Conservation (phyloP, 164 flowering plant genomes). For the Litsea cubeba region DNA sequence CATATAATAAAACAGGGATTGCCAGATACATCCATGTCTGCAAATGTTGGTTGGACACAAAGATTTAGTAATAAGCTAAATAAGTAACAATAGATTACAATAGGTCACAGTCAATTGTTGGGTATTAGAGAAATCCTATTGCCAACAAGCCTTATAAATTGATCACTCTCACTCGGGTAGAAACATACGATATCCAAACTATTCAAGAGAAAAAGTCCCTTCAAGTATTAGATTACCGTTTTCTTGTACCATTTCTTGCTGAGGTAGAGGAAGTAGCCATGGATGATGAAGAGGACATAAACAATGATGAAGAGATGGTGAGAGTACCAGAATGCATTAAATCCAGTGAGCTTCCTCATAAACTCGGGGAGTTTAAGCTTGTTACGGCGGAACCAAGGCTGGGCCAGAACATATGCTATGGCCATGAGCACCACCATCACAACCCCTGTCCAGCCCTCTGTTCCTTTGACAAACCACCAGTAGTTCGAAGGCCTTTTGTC, state of each 20-base stretch:
- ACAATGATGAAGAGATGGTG: slow-evolving; percentile 74
- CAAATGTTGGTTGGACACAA: not conserved
- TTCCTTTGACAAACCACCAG: slow-evolving; percentile 68
- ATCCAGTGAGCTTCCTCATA: slow-evolving; percentile 58
- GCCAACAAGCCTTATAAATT: too few relatives aligned
- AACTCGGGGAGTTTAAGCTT: slow-evolving; percentile 43
- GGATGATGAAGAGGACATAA: slow-evolving; percentile 49
- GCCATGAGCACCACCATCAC: slow-evolving; percentile 70
- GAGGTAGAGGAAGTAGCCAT: slow-evolving; percentile 63
- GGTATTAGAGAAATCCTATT: too few relatives aligned
- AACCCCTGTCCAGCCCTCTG: slow-evolving; percentile 72
- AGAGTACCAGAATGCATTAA: slow-evolving; percentile 88
- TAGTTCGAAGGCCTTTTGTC: slow-evolving; percentile 41
- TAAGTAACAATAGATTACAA: not conserved
- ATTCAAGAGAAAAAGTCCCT: too few relatives aligned
- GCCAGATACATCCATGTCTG: slow-evolving; percentile 72
- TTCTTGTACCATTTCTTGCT: slow-evolving; percentile 63
- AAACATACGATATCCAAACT: too few relatives aligned
- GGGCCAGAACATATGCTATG: slow-evolving; percentile 54
- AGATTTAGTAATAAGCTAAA: not conserved
- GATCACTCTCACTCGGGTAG: too few relatives aligned
- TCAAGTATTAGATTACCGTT: slow-evolving; percentile 32
- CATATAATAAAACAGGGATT: slow-evolving; percentile 37
- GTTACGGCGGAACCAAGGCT: slow-evolving; percentile 64
- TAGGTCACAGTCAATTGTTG: not conserved